These are phyloP conservation scores for Emericellopsis atlantica DNA, from an alignment of 2,329 filamentous ascomycete species.

Conservation along the genomic window DNA sequence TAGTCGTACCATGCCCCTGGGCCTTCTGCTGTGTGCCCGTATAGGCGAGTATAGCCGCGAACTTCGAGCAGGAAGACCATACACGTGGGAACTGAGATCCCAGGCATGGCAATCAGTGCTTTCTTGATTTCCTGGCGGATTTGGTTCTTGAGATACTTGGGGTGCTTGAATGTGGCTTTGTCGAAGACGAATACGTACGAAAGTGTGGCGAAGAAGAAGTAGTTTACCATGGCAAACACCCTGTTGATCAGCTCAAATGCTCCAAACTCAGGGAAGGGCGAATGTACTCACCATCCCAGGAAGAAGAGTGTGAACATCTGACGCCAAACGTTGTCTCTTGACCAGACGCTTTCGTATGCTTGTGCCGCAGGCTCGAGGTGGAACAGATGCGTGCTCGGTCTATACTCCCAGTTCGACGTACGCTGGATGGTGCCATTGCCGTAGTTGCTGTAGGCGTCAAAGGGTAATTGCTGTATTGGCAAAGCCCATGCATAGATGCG, in stretches of 20 bases:
- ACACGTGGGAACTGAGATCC: constrained; percentile 21
- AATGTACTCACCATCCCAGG: constrained; percentile 22
- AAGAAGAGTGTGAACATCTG: constrained; percentile 23
- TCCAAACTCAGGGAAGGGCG: not conserved
- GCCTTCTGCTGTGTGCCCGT: constrained; percentile 16
- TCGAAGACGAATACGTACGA: constrained; percentile 59
- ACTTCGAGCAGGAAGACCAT: constrained; percentile 33
- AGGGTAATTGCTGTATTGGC: constrained; percentile 26
- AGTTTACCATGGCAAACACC: constrained; percentile 18
- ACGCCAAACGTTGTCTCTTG: constrained; percentile 26
- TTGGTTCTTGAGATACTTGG: constrained; percentile 34
- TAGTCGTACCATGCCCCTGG: constrained; percentile 17
- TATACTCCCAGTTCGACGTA: constrained; percentile 40
- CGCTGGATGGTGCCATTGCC: not conserved
- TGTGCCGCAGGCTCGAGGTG: constrained; percentile 5
- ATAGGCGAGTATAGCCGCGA: constrained; percentile 30
- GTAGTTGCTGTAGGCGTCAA: not conserved
- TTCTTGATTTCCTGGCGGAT: constrained; percentile 28
- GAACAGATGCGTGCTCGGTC: constrained; percentile 45
- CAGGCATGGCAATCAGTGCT: constrained; percentile 20
- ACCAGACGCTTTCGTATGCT: constrained; percentile 15
- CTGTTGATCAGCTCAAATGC: constrained; percentile 1
- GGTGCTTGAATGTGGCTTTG: constrained; percentile 29
- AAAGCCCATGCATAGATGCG: constrained; percentile 59
- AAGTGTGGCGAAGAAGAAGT: constrained; percentile 56